Evolutionary conservation across 2,329 filamentous ascomycete genomes (phyloP).

Genomic region (Dryadomyces quercus-mongolicae): DNA sequence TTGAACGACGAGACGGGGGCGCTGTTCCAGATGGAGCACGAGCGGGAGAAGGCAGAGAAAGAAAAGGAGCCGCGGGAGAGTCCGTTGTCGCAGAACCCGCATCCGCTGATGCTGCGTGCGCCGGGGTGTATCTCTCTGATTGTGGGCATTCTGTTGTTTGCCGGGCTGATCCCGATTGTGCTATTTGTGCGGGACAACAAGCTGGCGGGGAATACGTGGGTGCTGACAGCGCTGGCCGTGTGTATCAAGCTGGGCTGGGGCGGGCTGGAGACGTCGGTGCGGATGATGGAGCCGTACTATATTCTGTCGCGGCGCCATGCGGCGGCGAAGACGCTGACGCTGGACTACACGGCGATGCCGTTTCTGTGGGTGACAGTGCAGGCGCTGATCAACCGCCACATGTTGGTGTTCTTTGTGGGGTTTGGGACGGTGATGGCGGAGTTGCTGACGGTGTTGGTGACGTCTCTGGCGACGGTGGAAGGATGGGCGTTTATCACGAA

Average conservation of each 20-base stretch:
- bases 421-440: slow-evolving; percentile 63
- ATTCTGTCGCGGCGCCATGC: slow-evolving; percentile 55
- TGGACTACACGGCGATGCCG: slow-evolving; percentile 63
- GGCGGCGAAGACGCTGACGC: slow-evolving; percentile 50
- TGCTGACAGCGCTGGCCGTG: slow-evolving; percentile 53
- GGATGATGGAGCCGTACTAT: slow-evolving; percentile 66
- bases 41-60: slow-evolving; percentile 32
- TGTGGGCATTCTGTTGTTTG: slow-evolving; percentile 41
- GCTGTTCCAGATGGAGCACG: slow-evolving; percentile 25
- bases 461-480: slow-evolving; percentile 52
- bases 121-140: slow-evolving; percentile 50
- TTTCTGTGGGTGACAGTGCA: slow-evolving; percentile 52
- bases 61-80: slow-evolving; percentile 19
- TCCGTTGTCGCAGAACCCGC: slow-evolving; percentile 46
- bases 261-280: slow-evolving; percentile 54
- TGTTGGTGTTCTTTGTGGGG: slow-evolving; percentile 55
- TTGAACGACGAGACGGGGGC: slow-evolving; percentile 35
- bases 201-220: slow-evolving; percentile 49
- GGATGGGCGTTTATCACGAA: slow-evolving; percentile 40
- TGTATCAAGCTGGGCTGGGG: slow-evolving; percentile 57
- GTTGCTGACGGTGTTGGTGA: slow-evolving; percentile 56
- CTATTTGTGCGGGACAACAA: slow-evolving; percentile 44
- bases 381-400: slow-evolving; percentile 51
- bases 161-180: slow-evolving; percentile 45
- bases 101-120: slow-evolving; percentile 56